Conservation (phyloP, 306 rosid species). For the Citrullus amarus region DNA sequence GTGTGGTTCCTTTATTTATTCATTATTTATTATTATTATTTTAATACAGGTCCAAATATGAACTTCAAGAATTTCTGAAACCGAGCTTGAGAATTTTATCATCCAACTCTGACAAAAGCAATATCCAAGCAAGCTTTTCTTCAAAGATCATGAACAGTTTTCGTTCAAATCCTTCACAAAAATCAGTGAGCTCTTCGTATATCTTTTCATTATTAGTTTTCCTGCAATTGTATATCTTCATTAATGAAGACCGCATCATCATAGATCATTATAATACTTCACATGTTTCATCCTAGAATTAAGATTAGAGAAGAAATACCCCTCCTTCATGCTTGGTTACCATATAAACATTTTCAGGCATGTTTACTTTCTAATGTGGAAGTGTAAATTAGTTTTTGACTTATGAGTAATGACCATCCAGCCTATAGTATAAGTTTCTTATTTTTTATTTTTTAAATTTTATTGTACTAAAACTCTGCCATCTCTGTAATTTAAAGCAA, state of each 20-base stretch:
- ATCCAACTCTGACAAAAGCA: slow-evolving; percentile 30
- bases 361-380: neutral
- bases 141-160: slow-evolving; percentile 41
- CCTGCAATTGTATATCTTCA: neutral
- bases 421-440: neutral
- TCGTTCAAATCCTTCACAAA: slow-evolving; percentile 35
- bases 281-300: neutral
- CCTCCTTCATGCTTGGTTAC: neutral
- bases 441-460: too few relatives aligned
- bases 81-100: slow-evolving; percentile 87
- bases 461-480: neutral
- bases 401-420: neutral
- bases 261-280: neutral
- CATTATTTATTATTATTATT: neutral
- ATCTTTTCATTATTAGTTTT: neutral
- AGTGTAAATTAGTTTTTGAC: neutral
- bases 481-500: slow-evolving; percentile 28
- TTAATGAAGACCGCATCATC: neutral
- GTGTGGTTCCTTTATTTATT: neutral
- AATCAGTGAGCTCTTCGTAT: slow-evolving; percentile 36
- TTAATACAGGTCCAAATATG: slow-evolving; percentile 69
- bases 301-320: neutral
- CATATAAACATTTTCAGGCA: neutral
- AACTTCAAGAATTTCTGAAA: slow-evolving; percentile 79
- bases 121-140: slow-evolving; percentile 42